Conservation (phyloP, 441 rosid species). For the Oxalis stricta region DNA sequence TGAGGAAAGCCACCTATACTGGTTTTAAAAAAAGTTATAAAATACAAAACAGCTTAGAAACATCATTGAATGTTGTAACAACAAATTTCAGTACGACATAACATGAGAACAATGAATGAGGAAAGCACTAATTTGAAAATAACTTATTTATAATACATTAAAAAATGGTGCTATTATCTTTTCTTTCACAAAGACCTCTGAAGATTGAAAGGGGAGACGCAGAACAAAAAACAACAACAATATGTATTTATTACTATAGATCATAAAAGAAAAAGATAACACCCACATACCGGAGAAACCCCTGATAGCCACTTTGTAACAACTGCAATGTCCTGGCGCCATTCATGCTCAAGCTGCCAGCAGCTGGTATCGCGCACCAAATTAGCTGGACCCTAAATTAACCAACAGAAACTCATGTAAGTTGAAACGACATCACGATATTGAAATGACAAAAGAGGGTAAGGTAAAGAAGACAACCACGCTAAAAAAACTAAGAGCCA, state of each 20-base stretch:
- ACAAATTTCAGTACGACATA: not conserved
- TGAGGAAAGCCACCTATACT: slow-evolving; percentile 99
- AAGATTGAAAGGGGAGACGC: not conserved
- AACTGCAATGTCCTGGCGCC: slow-evolving; percentile 98
- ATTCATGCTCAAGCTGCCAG: slow-evolving; percentile 96
- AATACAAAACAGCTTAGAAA: slow-evolving; percentile 10
- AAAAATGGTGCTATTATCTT: too few species aligned
- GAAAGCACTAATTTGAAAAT: too few species aligned
- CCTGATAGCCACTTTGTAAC: slow-evolving; percentile 95
- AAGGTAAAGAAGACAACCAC: not conserved
- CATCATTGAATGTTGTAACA: slow-evolving; percentile 4
- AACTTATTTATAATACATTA: too few species aligned
- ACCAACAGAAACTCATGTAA: slow-evolving; percentile 9
- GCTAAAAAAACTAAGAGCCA: not conserved
- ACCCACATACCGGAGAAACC: slow-evolving; percentile 65
- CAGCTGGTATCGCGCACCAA: slow-evolving; percentile 78
- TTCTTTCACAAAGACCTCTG: too few species aligned
- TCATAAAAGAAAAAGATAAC: slow-evolving; percentile 8
- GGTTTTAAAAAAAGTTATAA: slow-evolving; percentile 20
- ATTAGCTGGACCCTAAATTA: slow-evolving; percentile 72
- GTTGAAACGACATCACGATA: slow-evolving; percentile 4
- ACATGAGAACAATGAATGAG: too few species aligned
- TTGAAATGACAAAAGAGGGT: not conserved
- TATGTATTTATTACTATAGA: not conserved
- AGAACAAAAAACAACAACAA: too few species aligned